These are phyloP conservation scores for Amphicarpaea edgeworthii DNA, from an alignment of 306 rosid species.

Conservation along the genomic window DNA sequence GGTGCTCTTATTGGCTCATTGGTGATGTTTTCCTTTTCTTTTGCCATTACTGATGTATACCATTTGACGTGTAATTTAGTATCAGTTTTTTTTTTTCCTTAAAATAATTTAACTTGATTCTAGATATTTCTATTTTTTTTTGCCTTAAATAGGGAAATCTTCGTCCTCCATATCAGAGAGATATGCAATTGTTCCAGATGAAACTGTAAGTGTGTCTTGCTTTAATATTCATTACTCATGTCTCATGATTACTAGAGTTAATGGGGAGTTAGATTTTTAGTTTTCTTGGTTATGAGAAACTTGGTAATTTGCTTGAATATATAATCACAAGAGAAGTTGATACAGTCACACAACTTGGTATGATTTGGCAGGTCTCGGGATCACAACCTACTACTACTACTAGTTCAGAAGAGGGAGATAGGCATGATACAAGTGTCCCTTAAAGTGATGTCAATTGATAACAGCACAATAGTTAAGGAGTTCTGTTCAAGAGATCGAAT, in stretches of 20 bases:
- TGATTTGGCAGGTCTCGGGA: slow-evolving; percentile 65
- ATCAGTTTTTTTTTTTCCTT: neutral
- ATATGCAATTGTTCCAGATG: slow-evolving; percentile 94
- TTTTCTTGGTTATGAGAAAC: neutral
- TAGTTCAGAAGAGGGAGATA: slow-evolving; percentile 51
- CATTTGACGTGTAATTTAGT: neutral
- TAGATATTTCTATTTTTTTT: neutral
- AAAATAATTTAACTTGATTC: slow-evolving; percentile 7
- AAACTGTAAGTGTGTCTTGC: slow-evolving; percentile 72
- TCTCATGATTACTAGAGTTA: neutral
- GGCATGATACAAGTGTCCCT: slow-evolving; percentile 76
- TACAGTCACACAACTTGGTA: slow-evolving; percentile 25
- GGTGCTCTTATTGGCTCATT: slow-evolving; percentile 53
- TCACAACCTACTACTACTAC: slow-evolving; percentile 47
- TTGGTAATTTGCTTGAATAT: slow-evolving; percentile 17
- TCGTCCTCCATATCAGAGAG: slow-evolving; percentile 70
- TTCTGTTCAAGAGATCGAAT: no score
- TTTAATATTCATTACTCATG: neutral
- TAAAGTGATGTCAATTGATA: slow-evolving; percentile 50
- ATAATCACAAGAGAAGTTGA: slow-evolving; percentile 27
- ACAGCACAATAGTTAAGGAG: slow-evolving; percentile 22
- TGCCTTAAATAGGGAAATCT: slow-evolving; percentile 61
- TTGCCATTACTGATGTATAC: slow-evolving; percentile 10
- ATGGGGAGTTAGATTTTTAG: neutral
- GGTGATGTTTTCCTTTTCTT: slow-evolving; percentile 3